A percentile compares a stretch with the other conserved stretches of the same genome.
Conservation (phyloP, 306 rosid species). For the Casuarina equisetifolia region DNA sequence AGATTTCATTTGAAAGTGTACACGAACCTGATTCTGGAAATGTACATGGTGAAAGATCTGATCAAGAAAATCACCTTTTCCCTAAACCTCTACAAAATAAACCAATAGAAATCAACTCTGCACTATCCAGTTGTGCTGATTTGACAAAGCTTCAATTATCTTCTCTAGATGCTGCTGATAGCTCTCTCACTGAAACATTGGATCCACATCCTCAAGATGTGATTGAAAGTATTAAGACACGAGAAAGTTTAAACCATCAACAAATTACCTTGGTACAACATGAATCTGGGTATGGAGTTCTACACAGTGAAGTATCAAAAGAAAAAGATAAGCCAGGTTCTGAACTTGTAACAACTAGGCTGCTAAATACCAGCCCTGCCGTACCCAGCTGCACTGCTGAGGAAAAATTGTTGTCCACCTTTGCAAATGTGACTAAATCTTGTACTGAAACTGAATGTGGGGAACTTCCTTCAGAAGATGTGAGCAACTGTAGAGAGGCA, state of each 20-base stretch:
- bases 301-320: constrained; percentile 5
- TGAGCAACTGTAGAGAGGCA: neutral
- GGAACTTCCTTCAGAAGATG: constrained; percentile 10
- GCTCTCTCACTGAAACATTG: neutral
- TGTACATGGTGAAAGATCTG: constrained; percentile 20
- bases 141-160: neutral
- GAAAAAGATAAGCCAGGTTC: neutral
- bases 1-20: constrained; percentile 16
- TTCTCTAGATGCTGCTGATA: neutral
- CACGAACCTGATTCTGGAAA: constrained; percentile 9
- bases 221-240: neutral
- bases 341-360: constrained; percentile 3
- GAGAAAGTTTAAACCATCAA: neutral
- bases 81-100: constrained; percentile 17
- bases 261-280: constrained; percentile 1
- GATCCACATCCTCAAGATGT: neutral
- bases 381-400: constrained; percentile 3
- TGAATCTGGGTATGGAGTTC: neutral
- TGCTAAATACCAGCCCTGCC: constrained; percentile 5
- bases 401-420: neutral
- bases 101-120: constrained; percentile 26
- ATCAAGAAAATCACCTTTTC: constrained; percentile 18
- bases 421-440: constrained; percentile 9
- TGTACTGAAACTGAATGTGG: neutral
- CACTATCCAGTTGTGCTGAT: constrained; percentile 6